These are phyloP conservation scores for Rhodotorula glutinis DNA, from an alignment of 1,284 basidiomycete genomes.

Conservation along the genomic window DNA sequence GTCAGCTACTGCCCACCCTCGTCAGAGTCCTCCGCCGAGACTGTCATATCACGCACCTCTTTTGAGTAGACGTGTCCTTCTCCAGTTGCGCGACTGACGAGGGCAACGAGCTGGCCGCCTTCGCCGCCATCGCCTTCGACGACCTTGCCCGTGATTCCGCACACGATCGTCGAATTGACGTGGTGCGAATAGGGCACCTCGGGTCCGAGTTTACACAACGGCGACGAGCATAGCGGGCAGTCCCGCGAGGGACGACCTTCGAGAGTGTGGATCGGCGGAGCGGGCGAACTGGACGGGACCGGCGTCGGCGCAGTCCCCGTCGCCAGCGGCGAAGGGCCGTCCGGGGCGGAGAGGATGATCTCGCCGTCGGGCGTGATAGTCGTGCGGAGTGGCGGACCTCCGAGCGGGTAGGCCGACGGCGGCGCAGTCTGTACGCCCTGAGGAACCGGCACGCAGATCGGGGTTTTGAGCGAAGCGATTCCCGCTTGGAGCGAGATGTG, in stretches of 20 bases:
- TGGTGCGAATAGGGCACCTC: constrained; percentile 93
- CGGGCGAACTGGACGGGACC: too few species aligned
- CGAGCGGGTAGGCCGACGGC: constrained; percentile 12
- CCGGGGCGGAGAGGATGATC: constrained; percentile 14
- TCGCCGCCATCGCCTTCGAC: constrained; percentile 71
- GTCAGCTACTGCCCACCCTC: too few species aligned
- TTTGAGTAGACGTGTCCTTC: constrained; percentile 88
- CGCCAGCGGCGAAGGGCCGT: constrained; percentile 15
- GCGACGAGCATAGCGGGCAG: constrained; percentile 77
- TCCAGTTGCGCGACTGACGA: constrained; percentile 68
- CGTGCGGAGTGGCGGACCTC: constrained; percentile 2
- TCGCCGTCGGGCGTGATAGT: constrained; percentile 15
- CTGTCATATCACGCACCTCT: constrained; percentile 62
- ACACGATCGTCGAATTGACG: constrained; percentile 91
- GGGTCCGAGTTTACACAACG: constrained; percentile 70
- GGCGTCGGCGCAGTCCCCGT: neutral
- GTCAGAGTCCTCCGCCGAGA: too few species aligned
- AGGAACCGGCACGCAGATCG: constrained; percentile 53
- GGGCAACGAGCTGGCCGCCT: constrained; percentile 34
- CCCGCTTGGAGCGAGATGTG: constrained; percentile 69
- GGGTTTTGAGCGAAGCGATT: constrained; percentile 46
- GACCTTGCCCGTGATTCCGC: constrained; percentile 80
- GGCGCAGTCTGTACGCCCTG: constrained; percentile 1
- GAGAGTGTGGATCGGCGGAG: constrained; percentile 15
- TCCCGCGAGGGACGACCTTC: constrained; percentile 54